These are phyloP conservation scores for Talaromyces funiculosus DNA, from an alignment of 2,329 filamentous ascomycete genomes.

Conservation along the genomic window DNA sequence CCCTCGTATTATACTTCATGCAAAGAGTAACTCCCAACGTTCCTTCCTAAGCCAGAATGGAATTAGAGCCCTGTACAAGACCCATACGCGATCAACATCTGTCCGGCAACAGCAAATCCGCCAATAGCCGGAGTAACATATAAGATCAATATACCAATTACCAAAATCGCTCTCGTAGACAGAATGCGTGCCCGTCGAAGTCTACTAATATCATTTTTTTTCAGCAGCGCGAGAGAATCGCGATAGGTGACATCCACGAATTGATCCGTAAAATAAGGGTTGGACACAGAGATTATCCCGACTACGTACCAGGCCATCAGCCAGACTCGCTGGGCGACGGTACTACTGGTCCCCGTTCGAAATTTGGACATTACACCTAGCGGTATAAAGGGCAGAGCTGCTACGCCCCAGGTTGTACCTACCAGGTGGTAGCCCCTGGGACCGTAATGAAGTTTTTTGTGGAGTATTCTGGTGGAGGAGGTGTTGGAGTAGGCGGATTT, in stretches of 20 bases:
- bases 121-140: not conserved
- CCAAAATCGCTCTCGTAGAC: not conserved
- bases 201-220: not conserved
- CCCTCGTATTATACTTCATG: too few relatives aligned
- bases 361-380: conserved; percentile 3
- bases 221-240: not conserved
- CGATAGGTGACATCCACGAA: not conserved
- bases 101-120: not conserved
- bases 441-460: not conserved
- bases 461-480: not conserved
- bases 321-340: not conserved
- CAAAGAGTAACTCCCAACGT: too few relatives aligned
- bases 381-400: not conserved
- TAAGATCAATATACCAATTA: not conserved
- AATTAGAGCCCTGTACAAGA: too few relatives aligned
- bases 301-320: not conserved
- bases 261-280: not conserved
- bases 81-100: conserved; percentile 2
- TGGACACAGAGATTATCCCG: not conserved
- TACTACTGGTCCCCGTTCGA: not conserved
- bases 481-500: not conserved
- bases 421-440: not conserved
- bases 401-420: not conserved
- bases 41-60: too few relatives aligned
- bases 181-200: not conserved